A percentile compares a stretch with the other conserved stretches of the same genome.
phyloP scores from a whole-genome alignment of 2,329 filamentous ascomycete genomes.

The Botryotinia narcissicola region DNA sequence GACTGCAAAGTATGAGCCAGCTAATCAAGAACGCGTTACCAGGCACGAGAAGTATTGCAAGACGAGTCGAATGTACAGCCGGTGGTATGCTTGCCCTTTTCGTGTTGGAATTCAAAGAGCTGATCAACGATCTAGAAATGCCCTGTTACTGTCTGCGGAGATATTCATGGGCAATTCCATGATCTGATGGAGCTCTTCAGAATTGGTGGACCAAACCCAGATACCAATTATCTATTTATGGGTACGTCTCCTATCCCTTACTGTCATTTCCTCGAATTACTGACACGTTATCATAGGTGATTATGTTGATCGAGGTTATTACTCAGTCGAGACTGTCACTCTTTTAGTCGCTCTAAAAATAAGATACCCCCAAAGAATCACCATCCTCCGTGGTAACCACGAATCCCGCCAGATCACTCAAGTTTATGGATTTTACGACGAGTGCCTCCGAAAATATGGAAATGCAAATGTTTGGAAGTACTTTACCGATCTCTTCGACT shows the following conservation, averaged over 20 bases:
- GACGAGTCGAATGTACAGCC: slow-evolving; percentile 99
- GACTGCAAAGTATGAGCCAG: slow-evolving; percentile 6
- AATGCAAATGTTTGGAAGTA: slow-evolving; percentile 99
- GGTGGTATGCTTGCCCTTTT: slow-evolving; percentile 63
- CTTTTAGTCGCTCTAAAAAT: slow-evolving; percentile 96
- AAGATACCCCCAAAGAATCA: slow-evolving; percentile 95
- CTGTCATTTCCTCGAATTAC: slow-evolving; percentile 20
- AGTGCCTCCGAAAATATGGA: slow-evolving; percentile 97
- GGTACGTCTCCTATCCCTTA: slow-evolving; percentile 52
- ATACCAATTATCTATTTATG: slow-evolving; percentile 99
- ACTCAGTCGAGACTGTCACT: slow-evolving; percentile 97
- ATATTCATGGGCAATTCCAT: slow-evolving; percentile 99
- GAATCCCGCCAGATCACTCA: slow-evolving; percentile 98
- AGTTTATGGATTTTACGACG: slow-evolving; percentile 99
- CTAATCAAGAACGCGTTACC: slow-evolving; percentile 21
- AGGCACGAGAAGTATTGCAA: slow-evolving; percentile 95
- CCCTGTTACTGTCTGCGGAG: slow-evolving; percentile 95
- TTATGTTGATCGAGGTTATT: slow-evolving; percentile 98
- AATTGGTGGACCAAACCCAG: slow-evolving; percentile 95
- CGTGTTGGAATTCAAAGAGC: slow-evolving; percentile 35
- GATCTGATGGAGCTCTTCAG: slow-evolving; percentile 99
- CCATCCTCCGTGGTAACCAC: slow-evolving; percentile 97
- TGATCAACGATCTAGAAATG: slow-evolving; percentile 67
- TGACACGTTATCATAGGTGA: slow-evolving; percentile 60
- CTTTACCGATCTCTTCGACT: slow-evolving; percentile 98